Conservation (phyloP, 257 asterid species). For the Gentiana dahurica region DNA sequence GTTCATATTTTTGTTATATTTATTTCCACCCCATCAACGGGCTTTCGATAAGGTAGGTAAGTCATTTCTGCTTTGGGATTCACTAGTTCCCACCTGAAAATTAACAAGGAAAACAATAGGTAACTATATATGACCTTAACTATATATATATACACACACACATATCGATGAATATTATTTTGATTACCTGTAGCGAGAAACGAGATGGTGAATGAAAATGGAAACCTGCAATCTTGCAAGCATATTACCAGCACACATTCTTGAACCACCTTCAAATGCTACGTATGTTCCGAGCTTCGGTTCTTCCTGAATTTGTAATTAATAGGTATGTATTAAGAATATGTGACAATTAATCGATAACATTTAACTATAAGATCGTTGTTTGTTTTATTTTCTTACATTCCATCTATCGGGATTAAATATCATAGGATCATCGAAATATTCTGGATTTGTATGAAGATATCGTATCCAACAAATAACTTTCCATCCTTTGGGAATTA, state of each 20-base stretch:
- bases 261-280: slow-evolving; percentile 45
- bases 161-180: too few species aligned
- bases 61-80: slow-evolving; percentile 2
- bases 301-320: slow-evolving; percentile 15
- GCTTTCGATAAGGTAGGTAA: slow-evolving; percentile 9
- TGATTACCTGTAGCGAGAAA: slow-evolving; percentile 36
- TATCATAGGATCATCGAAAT: slow-evolving; percentile 42
- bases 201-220: slow-evolving; percentile 38
- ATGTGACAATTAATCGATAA: not conserved
- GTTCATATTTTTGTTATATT: slow-evolving; percentile 1
- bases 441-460: slow-evolving; percentile 37
- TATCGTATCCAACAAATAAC: slow-evolving; percentile 46
- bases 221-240: slow-evolving; percentile 40
- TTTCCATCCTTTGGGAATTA: slow-evolving; percentile 55
- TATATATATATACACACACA: too few species aligned
- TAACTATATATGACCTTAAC: not conserved
- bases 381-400: slow-evolving; percentile 17
- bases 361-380: not conserved
- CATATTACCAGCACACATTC: slow-evolving; percentile 51
- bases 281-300: slow-evolving; percentile 29
- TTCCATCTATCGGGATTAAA: slow-evolving; percentile 63
- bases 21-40: slow-evolving; percentile 10
- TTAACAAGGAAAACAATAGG: too few species aligned
- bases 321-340: not conserved
- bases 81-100: slow-evolving; percentile 5